phyloP scores from a whole-genome alignment of 2,329 filamentous ascomycete genomes.

The Leptodontidium sp. region DNA sequence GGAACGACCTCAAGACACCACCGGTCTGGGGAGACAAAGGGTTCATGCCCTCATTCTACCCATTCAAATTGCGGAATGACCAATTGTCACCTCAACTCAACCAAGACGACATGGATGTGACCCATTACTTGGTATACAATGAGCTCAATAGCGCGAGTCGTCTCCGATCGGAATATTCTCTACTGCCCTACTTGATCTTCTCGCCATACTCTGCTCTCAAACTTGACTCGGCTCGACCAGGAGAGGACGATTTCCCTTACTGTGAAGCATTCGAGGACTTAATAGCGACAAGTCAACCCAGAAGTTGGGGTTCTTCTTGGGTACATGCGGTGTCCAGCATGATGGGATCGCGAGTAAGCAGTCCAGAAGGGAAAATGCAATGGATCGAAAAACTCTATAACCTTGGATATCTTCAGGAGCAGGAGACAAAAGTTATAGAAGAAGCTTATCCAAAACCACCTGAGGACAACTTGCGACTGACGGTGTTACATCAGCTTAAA shows the following conservation, averaged over 20 bases:
- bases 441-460: not conserved
- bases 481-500: not conserved
- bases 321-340: not conserved
- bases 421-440: not conserved
- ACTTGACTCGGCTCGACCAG: slow-evolving; percentile 24
- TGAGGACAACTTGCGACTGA: not conserved
- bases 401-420: slow-evolving; percentile 26
- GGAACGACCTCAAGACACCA: slow-evolving; percentile 58
- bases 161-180: slow-evolving; percentile 38
- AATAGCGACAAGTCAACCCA: slow-evolving; percentile 35
- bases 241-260: slow-evolving; percentile 39
- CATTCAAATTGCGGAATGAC: not conserved
- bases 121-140: slow-evolving; percentile 34
- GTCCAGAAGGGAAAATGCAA: slow-evolving; percentile 1
- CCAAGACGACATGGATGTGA: slow-evolving; percentile 26
- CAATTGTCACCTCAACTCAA: slow-evolving; percentile 16
- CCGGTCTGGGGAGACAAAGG: not conserved
- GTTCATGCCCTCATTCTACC: not conserved
- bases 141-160: slow-evolving; percentile 32
- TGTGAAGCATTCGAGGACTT: slow-evolving; percentile 46
- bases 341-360: not conserved
- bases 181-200: slow-evolving; percentile 46
- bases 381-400: slow-evolving; percentile 33
- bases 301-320: not conserved
- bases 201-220: slow-evolving; percentile 46